Evolutionary conservation across 176 grass and related monocot species (phyloP).

Genomic region (Luzula sylvatica): DNA sequence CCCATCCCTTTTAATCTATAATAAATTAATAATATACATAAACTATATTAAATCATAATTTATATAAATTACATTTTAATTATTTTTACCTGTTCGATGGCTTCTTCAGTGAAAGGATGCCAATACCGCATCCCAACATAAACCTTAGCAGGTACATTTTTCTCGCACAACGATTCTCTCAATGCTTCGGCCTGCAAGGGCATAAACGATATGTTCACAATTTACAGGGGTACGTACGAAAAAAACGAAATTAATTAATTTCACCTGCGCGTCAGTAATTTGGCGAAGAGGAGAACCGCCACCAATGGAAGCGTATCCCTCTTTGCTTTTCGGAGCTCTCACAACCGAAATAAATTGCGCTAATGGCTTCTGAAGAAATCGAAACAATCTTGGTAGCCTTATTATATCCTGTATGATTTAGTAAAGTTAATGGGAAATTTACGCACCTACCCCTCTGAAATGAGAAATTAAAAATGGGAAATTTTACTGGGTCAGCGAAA

Average conservation of each 20-base stretch:
- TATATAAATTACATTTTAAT: not conserved
- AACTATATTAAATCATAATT: not conserved
- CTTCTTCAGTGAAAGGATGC: constrained; percentile 99
- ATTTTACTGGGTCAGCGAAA: constrained; percentile 83
- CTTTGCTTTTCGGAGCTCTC: constrained; percentile 97
- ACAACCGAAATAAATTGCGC: constrained; percentile 90
- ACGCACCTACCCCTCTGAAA: too few relatives aligned
- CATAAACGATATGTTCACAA: not conserved
- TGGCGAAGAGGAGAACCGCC: constrained; percentile 95
- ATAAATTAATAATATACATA: constrained; percentile 18
- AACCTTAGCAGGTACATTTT: constrained; percentile 90
- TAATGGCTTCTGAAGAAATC: constrained; percentile 94
- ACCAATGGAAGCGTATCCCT: constrained; percentile 98
- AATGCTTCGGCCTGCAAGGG: constrained; percentile 63
- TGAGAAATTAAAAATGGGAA: not conserved
- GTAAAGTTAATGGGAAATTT: too few relatives aligned
- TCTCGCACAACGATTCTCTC: constrained; percentile 64
- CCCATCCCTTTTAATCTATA: constrained; percentile 82
- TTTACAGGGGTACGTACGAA: not conserved
- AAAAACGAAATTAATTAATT: not conserved
- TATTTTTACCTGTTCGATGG: constrained; percentile 97
- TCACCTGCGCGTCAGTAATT: constrained; percentile 92
- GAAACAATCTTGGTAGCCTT: constrained; percentile 81
- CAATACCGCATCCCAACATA: constrained; percentile 99
- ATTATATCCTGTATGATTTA: constrained; percentile 72